phyloP scores from a whole-genome alignment of 2,329 filamentous ascomycete species.

The Fusarium metavorans region DNA sequence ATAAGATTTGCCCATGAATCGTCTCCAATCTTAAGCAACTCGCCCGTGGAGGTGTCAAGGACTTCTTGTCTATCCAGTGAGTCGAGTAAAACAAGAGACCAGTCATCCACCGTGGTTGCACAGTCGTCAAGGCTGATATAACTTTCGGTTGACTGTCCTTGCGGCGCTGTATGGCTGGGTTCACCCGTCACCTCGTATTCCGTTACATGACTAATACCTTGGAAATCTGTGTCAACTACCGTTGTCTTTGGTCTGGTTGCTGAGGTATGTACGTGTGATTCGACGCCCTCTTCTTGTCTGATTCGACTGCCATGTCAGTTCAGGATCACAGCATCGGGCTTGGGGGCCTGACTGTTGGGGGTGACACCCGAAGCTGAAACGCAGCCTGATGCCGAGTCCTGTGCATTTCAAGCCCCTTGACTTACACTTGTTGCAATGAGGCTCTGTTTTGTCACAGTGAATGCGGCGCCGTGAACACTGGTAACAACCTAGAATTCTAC shows the following conservation, averaged over 20 bases:
- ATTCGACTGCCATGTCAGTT: background rate
- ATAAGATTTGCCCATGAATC: background rate
- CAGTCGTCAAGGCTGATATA: background rate
- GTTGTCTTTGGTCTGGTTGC: too few species aligned
- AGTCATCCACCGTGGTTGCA: background rate
- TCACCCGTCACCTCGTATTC: background rate
- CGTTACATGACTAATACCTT: background rate
- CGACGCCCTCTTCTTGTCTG: background rate
- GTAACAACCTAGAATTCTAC: conserved; percentile 19
- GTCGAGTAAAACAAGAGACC: background rate
- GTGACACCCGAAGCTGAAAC: background rate
- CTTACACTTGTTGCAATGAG: conserved; percentile 25
- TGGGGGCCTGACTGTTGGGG: background rate
- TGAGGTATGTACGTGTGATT: background rate
- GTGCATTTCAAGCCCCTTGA: conserved; percentile 26
- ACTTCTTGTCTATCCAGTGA: background rate
- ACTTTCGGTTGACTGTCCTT: too few species aligned
- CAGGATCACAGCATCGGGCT: background rate
- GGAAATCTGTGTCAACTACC: background rate
- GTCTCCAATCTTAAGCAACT: background rate
- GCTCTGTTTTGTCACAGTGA: conserved; percentile 27
- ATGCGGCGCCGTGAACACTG: conserved; percentile 33
- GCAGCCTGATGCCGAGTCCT: conserved; percentile 20
- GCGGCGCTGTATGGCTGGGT: background rate
- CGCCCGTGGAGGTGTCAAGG: rapidly evolving